Percentiles rank a stretch among this genome's conserved stretches.
Conservation (phyloP, 345 rosid species). For the Eucalyptus albens region DNA sequence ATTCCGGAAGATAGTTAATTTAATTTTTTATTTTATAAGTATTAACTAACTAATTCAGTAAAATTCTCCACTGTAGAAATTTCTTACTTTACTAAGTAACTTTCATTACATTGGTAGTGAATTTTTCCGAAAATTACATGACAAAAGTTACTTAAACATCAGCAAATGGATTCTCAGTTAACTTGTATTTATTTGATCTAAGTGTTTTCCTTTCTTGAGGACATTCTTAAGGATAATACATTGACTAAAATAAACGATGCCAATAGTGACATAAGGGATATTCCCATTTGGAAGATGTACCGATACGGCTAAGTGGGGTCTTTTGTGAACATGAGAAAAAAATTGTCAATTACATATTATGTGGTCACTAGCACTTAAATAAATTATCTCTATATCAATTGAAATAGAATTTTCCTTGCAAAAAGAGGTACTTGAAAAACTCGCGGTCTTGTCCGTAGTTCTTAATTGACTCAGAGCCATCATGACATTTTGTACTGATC, state of each 20-base stretch:
- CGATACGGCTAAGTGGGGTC: background rate
- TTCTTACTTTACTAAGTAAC: too few species aligned
- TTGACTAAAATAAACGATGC: too few species aligned
- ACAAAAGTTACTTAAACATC: background rate
- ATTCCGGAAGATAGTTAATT: background rate
- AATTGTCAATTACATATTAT: too few species aligned
- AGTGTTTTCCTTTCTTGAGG: background rate
- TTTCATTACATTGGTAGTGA: background rate
- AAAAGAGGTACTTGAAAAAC: background rate
- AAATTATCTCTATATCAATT: rapidly evolving
- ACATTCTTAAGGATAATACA: too few species aligned
- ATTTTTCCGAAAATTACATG: background rate
- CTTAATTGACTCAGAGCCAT: background rate
- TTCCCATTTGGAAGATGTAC: too few species aligned
- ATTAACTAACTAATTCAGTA: background rate
- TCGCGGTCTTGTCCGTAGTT: rapidly evolving
- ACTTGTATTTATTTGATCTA: background rate
- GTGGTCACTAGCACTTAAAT: too few species aligned
- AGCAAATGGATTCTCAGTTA: background rate
- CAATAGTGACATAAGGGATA: too few species aligned
- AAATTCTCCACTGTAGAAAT: background rate
- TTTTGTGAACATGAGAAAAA: background rate
- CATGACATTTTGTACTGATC: background rate
- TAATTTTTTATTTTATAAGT: too few species aligned
- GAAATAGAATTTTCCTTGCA: background rate